Evolutionary conservation across 169 alveolate species (phyloP), one percentile per base, ranked within the genome.

Genomic region (Eimeria necatrix): DNA sequence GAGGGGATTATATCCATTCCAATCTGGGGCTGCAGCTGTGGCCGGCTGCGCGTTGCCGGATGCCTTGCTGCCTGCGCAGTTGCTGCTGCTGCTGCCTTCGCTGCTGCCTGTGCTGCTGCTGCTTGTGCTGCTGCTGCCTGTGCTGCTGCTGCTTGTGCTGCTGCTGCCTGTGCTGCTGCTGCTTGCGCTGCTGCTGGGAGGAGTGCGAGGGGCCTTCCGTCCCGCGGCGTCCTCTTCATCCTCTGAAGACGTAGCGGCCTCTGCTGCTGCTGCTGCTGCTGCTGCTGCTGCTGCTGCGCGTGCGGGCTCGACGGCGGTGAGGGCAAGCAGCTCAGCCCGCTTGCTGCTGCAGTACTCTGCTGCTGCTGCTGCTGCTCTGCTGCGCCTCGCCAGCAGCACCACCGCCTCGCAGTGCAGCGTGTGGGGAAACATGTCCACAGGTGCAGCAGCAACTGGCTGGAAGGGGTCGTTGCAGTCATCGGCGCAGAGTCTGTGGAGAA

Each of bases 351-450:
- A 3, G 61, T 6, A 48, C 24, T 76, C 86, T 8, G 86, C 86
- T 12, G 86, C 56, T 9, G 73, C 32, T 8, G 68, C 70, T n/a
- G 73, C 91, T 9, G 68, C 73, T n/a, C n/a, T 52, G 22, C 73
- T 51, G 53, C 24, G 4, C 14, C 97, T 86, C 32, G 24, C 52
- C n/a, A 96, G 53, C 59, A 84, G 85, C 76, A 96, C 24, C 41
- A 96, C 85, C 10, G 94, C 94, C 70, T 96, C 97, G 59, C 94
- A 85, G 76, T 96, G 97, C 48, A 94, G 87, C 3, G 97, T 96
- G 81, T 88, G 95, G 53, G 97, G 97, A 60, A 96, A 96, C 96
- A 96, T 96, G 53, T 96, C 97, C 46, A 96, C 93, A 32, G 94
- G 74, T 5, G 70, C 70, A 7, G 78, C 80, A 1, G 32, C 68